phyloP scores from a whole-genome alignment of 371 early-diverging fungal species.

The Rhizopus arrhizus region DNA sequence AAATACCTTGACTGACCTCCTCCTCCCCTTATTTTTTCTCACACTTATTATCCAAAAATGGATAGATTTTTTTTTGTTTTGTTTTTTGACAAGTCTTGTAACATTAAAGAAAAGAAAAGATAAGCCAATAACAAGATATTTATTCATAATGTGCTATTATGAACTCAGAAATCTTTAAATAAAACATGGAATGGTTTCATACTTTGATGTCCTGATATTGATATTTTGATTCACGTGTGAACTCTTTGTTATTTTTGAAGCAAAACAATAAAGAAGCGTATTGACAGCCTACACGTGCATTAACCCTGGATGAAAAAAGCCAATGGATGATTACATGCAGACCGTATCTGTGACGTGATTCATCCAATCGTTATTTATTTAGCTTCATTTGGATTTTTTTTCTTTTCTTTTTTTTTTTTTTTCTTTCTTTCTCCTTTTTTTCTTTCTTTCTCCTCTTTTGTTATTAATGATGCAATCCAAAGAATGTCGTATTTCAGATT shows the following conservation, averaged over 20 bases:
- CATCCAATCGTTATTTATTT: conserved; percentile 13
- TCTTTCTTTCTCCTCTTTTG: conserved; percentile 1
- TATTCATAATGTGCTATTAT: too few relatives aligned
- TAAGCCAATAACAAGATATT: too few relatives aligned
- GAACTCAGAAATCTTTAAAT: too few relatives aligned
- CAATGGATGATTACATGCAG: conserved; percentile 15
- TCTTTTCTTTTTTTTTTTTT: conserved; percentile 6
- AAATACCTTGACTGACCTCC: too few relatives aligned
- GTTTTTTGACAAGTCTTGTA: too few relatives aligned
- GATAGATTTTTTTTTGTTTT: too few relatives aligned
- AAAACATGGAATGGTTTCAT: background rate
- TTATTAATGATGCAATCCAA: conserved; percentile 10
- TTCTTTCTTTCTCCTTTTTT: conserved; percentile 1
- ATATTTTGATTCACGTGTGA: too few relatives aligned
- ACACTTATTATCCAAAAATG: background rate
- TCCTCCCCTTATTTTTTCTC: background rate
- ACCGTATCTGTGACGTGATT: conserved; percentile 10
- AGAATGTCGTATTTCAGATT: conserved; percentile 37
- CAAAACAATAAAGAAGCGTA: too few relatives aligned
- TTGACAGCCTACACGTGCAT: conserved; percentile 4
- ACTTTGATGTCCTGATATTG: background rate
- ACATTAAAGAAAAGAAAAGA: too few relatives aligned
- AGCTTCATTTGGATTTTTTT: conserved; percentile 2
- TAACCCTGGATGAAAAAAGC: background rate
- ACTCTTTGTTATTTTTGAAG: too few relatives aligned